These are phyloP conservation scores for Xanthoconium stramineum DNA, from an alignment of 768 basidiomycete species.

Conservation along the genomic window DNA sequence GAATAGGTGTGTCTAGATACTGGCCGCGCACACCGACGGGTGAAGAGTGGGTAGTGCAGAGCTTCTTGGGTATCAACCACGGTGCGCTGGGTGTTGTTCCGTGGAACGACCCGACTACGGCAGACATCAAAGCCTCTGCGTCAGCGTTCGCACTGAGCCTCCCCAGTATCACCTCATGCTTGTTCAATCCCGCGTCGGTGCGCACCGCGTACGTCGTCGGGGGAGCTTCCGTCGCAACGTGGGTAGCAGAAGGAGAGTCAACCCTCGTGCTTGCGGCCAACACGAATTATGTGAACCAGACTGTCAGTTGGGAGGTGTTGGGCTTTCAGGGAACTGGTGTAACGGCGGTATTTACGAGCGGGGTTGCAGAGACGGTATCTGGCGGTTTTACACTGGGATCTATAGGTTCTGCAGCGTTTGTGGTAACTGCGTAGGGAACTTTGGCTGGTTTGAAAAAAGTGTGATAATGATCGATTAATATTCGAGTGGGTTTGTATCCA, in stretches of 20 bases:
- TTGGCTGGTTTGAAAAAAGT: no score
- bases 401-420: conserved; percentile 24
- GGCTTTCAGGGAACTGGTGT: conserved; percentile 7
- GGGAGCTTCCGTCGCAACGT: conserved; percentile 48
- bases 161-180: conserved; percentile 33
- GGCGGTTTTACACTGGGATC: conserved; percentile 22
- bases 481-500: no score
- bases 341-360: no score
- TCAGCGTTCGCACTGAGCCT: conserved; percentile 42
- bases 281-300: conserved; percentile 39
- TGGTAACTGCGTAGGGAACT: not conserved
- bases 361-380: not conserved
- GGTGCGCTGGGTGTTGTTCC: conserved; percentile 53
- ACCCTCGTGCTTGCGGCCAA: conserved; percentile 53
- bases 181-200: conserved; percentile 40
- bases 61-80: conserved; percentile 66
- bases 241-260: conserved; percentile 36
- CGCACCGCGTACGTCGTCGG: conserved; percentile 38
- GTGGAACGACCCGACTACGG: conserved; percentile 52
- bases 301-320: conserved; percentile 33
- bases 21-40: conserved; percentile 64
- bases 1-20: conserved; percentile 34
- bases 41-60: conserved; percentile 64
- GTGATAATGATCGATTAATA: no score
- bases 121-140: conserved; percentile 44